Percentiles rank a stretch among this genome's conserved stretches.
Evolutionary conservation across 2,329 filamentous ascomycete species (phyloP).

Genomic region (Claviceps humidiphila): DNA sequence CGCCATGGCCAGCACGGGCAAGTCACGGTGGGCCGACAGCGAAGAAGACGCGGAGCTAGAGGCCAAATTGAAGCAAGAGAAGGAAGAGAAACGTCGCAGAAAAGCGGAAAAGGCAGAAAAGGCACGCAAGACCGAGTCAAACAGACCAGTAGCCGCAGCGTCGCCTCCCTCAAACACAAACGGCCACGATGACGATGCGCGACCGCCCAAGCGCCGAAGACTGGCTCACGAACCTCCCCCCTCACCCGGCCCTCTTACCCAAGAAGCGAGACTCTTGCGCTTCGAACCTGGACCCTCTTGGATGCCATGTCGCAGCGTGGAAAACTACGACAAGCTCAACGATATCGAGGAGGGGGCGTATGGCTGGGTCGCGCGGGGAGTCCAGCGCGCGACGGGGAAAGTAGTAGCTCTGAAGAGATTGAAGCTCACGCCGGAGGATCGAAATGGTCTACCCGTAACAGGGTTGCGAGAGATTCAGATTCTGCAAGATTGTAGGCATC

Average conservation of each 20-base stretch:
- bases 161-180: conserved; percentile 1
- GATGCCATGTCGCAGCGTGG: conserved; percentile 60
- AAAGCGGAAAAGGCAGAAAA: conserved; percentile 81
- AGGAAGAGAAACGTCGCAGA: conserved; percentile 74
- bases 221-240: conserved; percentile 28
- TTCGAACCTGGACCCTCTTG: conserved; percentile 53
- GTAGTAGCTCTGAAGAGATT: conserved; percentile 88
- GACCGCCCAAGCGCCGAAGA: conserved; percentile 49
- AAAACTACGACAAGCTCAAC: conserved; percentile 85
- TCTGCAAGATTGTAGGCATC: conserved; percentile 64
- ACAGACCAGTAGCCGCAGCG: conserved; percentile 10
- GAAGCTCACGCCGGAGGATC: conserved; percentile 71
- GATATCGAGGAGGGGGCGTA: conserved; percentile 97
- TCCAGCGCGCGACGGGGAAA: conserved; percentile 56
- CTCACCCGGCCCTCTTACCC: too few species aligned
- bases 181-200: conserved; percentile 21
- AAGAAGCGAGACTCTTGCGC: conserved; percentile 46
- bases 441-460: conserved; percentile 71
- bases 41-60: conserved; percentile 68
- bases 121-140: conserved; percentile 53
- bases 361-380: conserved; percentile 81
- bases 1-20: conserved; percentile 44
- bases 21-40: conserved; percentile 79
- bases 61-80: conserved; percentile 62
- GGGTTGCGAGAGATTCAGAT: conserved; percentile 90